A percentile compares a stretch with the other conserved stretches of the same genome.
These are phyloP conservation scores for Boletus nobilissimus DNA, from an alignment of 1,284 basidiomycete species.

Conservation along the genomic window DNA sequence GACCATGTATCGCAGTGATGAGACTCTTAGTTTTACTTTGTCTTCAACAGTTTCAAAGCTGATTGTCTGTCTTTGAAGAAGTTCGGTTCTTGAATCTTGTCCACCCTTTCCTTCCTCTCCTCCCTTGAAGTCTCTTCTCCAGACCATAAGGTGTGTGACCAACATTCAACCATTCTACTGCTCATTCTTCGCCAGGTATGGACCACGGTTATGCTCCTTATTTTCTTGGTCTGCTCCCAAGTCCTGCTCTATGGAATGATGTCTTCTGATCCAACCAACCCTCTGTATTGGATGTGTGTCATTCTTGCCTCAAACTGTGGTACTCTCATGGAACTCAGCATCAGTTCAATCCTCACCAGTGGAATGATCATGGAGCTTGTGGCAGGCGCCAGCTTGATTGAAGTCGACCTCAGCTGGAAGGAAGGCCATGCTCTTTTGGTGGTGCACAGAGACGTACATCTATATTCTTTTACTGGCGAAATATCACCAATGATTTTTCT, in stretches of 20 bases:
- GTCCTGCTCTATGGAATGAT: conserved; percentile 98
- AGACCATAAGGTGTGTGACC: conserved; percentile 83
- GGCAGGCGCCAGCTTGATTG: conserved; percentile 96
- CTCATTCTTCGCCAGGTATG: conserved; percentile 73
- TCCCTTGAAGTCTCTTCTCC: conserved; percentile 95
- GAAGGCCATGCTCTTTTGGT: conserved; percentile 97
- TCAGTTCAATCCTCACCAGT: conserved; percentile 95
- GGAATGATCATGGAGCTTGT: conserved; percentile 99
- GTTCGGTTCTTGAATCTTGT: conserved; percentile 97
- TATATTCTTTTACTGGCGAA: not conserved
- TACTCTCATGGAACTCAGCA: conserved; percentile 99
- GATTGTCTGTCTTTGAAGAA: conserved; percentile 6
- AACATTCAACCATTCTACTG: conserved; percentile 22
- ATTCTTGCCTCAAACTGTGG: conserved; percentile 98
- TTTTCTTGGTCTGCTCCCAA: conserved; percentile 98
- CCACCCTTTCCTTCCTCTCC: conserved; percentile 91
- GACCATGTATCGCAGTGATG: too few relatives aligned
- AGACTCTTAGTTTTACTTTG: conserved; percentile 1
- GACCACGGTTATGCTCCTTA: conserved; percentile 96
- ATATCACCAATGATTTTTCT: not conserved
- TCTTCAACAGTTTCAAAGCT: conserved; percentile 41
- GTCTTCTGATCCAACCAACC: conserved; percentile 97
- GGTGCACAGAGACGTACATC: conserved; percentile 94
- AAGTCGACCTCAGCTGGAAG: conserved; percentile 97
- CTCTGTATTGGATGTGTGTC: conserved; percentile 99